A percentile compares a stretch with the other conserved stretches of the same genome.
phyloP scores from a whole-genome alignment of 2,329 filamentous ascomycete species.

The Paecilomyces variotii region DNA sequence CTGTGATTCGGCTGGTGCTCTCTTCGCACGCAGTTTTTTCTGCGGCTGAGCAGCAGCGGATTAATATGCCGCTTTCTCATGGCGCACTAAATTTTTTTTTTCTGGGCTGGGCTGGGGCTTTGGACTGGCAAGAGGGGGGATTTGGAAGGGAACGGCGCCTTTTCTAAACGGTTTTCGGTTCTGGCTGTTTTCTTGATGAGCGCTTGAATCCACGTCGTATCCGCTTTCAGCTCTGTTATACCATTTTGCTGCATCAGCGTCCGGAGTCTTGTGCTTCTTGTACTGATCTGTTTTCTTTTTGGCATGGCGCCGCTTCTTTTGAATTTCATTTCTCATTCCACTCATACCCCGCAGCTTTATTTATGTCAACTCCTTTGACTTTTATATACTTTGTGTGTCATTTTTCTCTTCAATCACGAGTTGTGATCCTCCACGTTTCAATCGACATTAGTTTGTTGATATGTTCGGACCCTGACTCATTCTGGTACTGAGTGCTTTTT shows the following conservation, averaged over 20 bases:
- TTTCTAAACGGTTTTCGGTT: neutral
- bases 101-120: neutral
- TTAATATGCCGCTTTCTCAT: neutral
- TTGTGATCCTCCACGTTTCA: neutral
- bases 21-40: neutral
- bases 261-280: neutral
- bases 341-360: neutral
- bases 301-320: neutral
- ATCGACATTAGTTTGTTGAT: neutral
- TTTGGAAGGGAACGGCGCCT: neutral
- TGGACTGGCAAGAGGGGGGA: neutral
- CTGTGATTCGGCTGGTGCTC: neutral
- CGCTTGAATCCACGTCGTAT: neutral
- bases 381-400: neutral
- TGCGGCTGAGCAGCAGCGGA: neutral
- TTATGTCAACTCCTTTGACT: neutral
- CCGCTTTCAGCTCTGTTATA: slow-evolving; percentile 1
- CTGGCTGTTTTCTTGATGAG: neutral
- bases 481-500: neutral
- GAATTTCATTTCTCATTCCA: neutral
- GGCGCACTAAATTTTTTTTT: neutral
- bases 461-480: neutral
- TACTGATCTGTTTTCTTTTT: neutral
- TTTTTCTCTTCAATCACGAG: neutral
- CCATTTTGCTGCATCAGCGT: neutral